These are phyloP conservation scores for Anaeromyces robustus DNA, from an alignment of 192 early-diverging fungal genomes.

Conservation along the genomic window DNA sequence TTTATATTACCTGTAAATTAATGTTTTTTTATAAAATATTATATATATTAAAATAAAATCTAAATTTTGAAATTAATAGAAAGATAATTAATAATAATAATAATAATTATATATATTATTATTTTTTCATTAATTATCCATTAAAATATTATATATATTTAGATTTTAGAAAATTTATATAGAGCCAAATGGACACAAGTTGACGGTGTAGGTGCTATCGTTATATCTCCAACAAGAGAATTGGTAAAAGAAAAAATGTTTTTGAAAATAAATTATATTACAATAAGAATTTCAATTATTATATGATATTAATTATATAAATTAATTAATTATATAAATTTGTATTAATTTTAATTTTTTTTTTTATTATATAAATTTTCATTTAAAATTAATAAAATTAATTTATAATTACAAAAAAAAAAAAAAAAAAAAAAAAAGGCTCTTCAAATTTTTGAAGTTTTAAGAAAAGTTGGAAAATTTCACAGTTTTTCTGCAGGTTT, in stretches of 20 bases:
- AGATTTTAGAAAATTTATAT: constrained; percentile 73
- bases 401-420: no score
- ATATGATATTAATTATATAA: no score
- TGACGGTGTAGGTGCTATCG: constrained; percentile 65
- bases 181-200: constrained; percentile 63
- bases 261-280: not conserved
- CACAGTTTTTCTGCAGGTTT: constrained; percentile 83
- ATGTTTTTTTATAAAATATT: not conserved
- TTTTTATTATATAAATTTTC: not conserved
- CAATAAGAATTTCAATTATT: not conserved
- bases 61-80: not conserved
- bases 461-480: constrained; percentile 50
- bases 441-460: constrained; percentile 84
- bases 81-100: not conserved
- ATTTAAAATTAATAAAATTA: no score
- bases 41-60: constrained; percentile 10
- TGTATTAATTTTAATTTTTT: no score
- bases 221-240: constrained; percentile 73
- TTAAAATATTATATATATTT: not conserved
- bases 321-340: no score
- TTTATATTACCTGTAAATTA: constrained; percentile 47
- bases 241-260: constrained; percentile 11
- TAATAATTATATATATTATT: not conserved
- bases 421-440: constrained; percentile 12
- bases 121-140: no score